phyloP scores from a whole-genome alignment of 805 yeast species.

The Jamesozyma rosinii region DNA sequence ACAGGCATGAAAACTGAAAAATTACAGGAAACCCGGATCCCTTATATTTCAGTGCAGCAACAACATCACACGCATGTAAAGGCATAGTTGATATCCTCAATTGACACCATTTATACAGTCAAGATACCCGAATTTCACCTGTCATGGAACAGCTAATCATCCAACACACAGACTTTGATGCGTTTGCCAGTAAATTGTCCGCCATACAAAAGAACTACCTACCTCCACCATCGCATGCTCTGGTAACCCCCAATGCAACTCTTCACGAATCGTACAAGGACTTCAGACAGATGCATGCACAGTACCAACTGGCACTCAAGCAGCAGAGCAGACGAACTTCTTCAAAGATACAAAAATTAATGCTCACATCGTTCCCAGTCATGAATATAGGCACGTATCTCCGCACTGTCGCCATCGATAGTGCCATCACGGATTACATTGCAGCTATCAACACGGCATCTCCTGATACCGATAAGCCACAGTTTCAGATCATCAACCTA shows the following conservation, averaged over 20 bases:
- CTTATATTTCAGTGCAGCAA: too few species aligned
- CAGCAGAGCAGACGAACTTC: constrained; percentile 12
- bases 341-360: constrained; percentile 14
- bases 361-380: constrained; percentile 43
- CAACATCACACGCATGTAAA: too few species aligned
- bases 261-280: background rate
- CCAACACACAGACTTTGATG: constrained; percentile 54
- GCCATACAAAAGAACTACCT: constrained; percentile 44
- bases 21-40: too few species aligned
- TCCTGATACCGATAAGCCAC: too few species aligned
- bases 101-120: too few species aligned
- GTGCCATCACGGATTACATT: constrained; percentile 37
- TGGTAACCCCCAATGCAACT: background rate
- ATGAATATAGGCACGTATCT: constrained; percentile 66
- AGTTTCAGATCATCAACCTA: constrained; percentile 50
- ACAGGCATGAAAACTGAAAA: too few species aligned
- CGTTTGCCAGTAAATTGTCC: constrained; percentile 53
- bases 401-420: constrained; percentile 46
- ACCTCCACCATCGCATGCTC: constrained; percentile 22
- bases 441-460: background rate
- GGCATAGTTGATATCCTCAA: too few species aligned
- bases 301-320: constrained; percentile 17
- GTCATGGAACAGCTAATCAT: constrained; percentile 13
- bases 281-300: constrained; percentile 12
- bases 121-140: too few species aligned